These are phyloP conservation scores for Phoenix roebelenii DNA, from an alignment of 176 grass and related monocot species.

Conservation along the genomic window DNA sequence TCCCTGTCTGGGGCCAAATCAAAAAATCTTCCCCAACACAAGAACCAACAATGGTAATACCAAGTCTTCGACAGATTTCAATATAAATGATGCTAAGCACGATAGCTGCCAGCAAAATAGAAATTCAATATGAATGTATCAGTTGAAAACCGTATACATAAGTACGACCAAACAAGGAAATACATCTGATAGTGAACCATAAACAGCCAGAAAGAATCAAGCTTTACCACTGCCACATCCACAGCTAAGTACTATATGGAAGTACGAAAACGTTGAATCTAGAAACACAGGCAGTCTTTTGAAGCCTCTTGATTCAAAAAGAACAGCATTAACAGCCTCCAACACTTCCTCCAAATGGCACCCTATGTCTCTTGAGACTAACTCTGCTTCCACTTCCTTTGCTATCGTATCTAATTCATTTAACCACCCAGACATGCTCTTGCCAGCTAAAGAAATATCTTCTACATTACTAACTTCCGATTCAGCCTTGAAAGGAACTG, in stretches of 20 bases:
- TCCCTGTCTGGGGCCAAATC: slow-evolving; percentile 33
- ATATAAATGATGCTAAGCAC: slow-evolving; percentile 40
- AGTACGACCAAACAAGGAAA: too few relatives aligned
- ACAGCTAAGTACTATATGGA: slow-evolving; percentile 28
- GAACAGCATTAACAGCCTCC: slow-evolving; percentile 39
- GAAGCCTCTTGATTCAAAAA: slow-evolving; percentile 33
- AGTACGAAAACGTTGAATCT: slow-evolving; percentile 38
- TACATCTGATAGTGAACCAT: too few relatives aligned
- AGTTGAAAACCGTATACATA: background rate
- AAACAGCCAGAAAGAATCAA: too few relatives aligned
- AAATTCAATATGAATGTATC: background rate
- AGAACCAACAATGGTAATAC: slow-evolving; percentile 34
- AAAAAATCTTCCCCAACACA: slow-evolving; percentile 38
- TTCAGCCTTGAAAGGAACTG: background rate
- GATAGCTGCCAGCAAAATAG: slow-evolving; percentile 25
- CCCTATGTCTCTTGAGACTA: slow-evolving; percentile 36
- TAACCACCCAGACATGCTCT: slow-evolving; percentile 34
- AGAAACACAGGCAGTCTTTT: slow-evolving; percentile 27
- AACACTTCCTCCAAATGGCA: slow-evolving; percentile 35
- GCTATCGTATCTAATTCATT: slow-evolving; percentile 38
- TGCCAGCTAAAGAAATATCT: slow-evolving; percentile 29
- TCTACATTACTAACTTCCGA: slow-evolving; percentile 21
- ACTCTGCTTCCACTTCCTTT: slow-evolving; percentile 37
- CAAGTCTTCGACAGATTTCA: slow-evolving; percentile 37
- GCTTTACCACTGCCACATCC: slow-evolving; percentile 30